These are phyloP conservation scores for Cordyceps fumosorosea DNA, from an alignment of 2,329 filamentous ascomycete species.

Conservation along the genomic window DNA sequence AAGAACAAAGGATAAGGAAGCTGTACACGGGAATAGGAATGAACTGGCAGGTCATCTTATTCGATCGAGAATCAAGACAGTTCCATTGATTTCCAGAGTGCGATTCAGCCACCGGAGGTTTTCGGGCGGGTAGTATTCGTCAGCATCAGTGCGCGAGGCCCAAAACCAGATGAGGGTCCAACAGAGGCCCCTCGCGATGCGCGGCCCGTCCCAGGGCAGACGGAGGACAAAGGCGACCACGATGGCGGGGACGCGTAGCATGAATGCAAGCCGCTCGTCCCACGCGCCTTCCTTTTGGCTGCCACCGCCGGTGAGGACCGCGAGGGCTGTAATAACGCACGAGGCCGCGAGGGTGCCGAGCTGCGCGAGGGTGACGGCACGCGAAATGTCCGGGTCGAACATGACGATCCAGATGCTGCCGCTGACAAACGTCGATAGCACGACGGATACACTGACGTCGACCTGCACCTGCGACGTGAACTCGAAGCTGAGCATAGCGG, in stretches of 20 bases:
- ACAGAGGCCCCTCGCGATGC: neutral
- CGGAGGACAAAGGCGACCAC: neutral
- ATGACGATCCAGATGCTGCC: constrained; percentile 2
- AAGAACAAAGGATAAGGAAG: neutral
- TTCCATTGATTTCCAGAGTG: constrained; percentile 1
- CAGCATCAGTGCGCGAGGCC: neutral
- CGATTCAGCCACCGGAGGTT: neutral
- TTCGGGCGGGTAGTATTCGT: constrained; percentile 2
- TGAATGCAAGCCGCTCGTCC: neutral
- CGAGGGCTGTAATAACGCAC: neutral
- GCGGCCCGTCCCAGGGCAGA: constrained; percentile 4
- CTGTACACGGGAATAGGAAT: neutral
- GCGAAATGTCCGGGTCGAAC: constrained; percentile 6
- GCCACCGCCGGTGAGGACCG: neutral
- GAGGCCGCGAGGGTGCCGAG: neutral
- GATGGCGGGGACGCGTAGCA: constrained; percentile 3
- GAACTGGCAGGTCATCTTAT: neutral
- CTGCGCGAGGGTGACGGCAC: neutral
- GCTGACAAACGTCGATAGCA: constrained; percentile 5
- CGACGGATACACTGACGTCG: neutral
- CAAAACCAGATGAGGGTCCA: neutral
- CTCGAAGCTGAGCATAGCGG: constrained; percentile 1
- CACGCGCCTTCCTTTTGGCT: neutral
- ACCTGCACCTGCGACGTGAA: constrained; percentile 8
- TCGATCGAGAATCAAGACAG: neutral